Evolutionary conservation across 1,284 basidiomycete genomes (phyloP).

Genomic region (Austroboletus olivaceoglutinosus): DNA sequence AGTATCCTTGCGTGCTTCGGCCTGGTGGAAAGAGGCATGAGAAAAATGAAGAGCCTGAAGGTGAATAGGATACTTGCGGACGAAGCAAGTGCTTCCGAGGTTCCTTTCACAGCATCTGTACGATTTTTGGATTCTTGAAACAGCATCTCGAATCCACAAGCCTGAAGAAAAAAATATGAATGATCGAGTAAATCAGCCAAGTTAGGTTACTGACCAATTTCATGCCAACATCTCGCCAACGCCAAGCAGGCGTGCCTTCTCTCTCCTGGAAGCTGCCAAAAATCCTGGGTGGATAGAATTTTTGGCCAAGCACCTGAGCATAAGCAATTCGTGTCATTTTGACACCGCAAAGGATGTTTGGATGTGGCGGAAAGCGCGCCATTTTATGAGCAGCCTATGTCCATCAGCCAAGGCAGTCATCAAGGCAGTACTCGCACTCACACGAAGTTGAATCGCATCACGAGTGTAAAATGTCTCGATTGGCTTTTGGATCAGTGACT

Average conservation of each 20-base stretch:
- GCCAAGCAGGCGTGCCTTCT: slow-evolving; percentile 63
- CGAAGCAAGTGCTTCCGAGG: slow-evolving; percentile 39
- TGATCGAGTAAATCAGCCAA: background rate
- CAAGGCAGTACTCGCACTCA: slow-evolving; percentile 38
- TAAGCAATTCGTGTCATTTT: slow-evolving; percentile 88
- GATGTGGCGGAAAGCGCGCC: slow-evolving; percentile 79
- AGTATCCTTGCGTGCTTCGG: slow-evolving; percentile 61
- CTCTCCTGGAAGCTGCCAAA: slow-evolving; percentile 76
- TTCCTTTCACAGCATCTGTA: slow-evolving; percentile 37
- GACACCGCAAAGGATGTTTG: slow-evolving; percentile 58
- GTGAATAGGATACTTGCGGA: slow-evolving; percentile 42
- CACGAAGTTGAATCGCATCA: slow-evolving; percentile 83
- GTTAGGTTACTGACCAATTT: slow-evolving; percentile 60
- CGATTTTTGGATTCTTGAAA: slow-evolving; percentile 76
- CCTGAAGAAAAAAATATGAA: slow-evolving; percentile 42
- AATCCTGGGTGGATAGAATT: slow-evolving; percentile 87
- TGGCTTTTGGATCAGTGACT: slow-evolving; percentile 79
- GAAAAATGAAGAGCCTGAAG: background rate
- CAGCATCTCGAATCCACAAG: slow-evolving; percentile 93
- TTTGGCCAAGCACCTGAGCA: slow-evolving; percentile 88
- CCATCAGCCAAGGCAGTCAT: slow-evolving; percentile 4
- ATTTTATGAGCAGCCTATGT: slow-evolving; percentile 79
- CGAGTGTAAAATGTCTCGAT: slow-evolving; percentile 91
- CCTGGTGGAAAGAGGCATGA: slow-evolving; percentile 35
- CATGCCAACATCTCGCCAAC: slow-evolving; percentile 84